Conservation (phyloP, 768 basidiomycete genomes). For the Cystofilobasidium macerans region DNA sequence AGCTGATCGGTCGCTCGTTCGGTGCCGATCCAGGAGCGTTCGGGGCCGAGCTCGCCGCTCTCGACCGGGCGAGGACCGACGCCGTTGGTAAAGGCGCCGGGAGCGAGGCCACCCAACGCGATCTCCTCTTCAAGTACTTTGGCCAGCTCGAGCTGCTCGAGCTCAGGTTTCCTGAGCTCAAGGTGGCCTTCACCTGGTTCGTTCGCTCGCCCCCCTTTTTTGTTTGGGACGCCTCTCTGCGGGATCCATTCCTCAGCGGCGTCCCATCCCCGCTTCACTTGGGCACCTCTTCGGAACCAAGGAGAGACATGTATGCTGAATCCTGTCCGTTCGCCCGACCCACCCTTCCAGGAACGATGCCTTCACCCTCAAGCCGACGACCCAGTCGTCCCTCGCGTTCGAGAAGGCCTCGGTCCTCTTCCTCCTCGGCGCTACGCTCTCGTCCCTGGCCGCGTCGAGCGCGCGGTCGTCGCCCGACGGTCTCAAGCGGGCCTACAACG, state of each 20-base stretch:
- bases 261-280: not conserved
- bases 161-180: constrained; percentile 88
- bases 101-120: constrained; percentile 85
- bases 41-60: constrained; percentile 63
- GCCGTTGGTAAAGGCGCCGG: constrained; percentile 94
- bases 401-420: constrained; percentile 97
- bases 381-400: constrained; percentile 90
- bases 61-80: constrained; percentile 88
- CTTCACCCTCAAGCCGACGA: constrained; percentile 84
- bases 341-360: constrained; percentile 58
- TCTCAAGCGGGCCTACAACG: constrained; percentile 83
- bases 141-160: constrained; percentile 96
- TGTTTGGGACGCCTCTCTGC: not conserved
- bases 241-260: not conserved
- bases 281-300: no score
- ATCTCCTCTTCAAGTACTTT: constrained; percentile 97
- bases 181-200: constrained; percentile 80
- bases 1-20: constrained; percentile 78
- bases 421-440: constrained; percentile 88
- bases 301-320: no score
- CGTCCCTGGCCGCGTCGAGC: constrained; percentile 71
- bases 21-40: constrained; percentile 88
- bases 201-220: not conserved
- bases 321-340: no score
- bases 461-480: constrained; percentile 82